A percentile compares a stretch with the other conserved stretches of the same genome.
These are phyloP conservation scores for Syncephalastrum contaminatum DNA, from an alignment of 371 early-diverging fungal genomes.

Conservation along the genomic window DNA sequence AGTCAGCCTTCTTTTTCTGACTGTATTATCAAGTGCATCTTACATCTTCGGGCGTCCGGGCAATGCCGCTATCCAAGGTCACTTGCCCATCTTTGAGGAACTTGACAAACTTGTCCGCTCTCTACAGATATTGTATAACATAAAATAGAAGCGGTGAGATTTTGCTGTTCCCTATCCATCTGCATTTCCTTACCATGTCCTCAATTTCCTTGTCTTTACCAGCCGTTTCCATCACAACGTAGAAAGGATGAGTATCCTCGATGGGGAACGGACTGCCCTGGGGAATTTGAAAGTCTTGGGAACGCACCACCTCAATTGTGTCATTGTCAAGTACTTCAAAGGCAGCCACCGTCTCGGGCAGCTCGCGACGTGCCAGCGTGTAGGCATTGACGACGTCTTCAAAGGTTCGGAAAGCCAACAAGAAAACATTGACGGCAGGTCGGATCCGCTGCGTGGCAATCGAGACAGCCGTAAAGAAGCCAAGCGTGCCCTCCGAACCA, in stretches of 20 bases:
- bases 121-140: slow-evolving; percentile 23
- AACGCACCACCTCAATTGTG: slow-evolving; percentile 59
- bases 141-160: too few relatives aligned
- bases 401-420: slow-evolving; percentile 68
- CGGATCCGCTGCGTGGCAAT: slow-evolving; percentile 59
- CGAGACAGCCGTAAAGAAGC: slow-evolving; percentile 88
- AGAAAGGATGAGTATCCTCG: slow-evolving; percentile 61
- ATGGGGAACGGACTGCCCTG: slow-evolving; percentile 54
- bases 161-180: not conserved
- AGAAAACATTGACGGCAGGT: slow-evolving; percentile 60
- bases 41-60: slow-evolving; percentile 35
- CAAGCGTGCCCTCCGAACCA: slow-evolving; percentile 95
- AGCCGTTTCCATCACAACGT: slow-evolving; percentile 87
- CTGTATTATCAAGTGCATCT: too few relatives aligned
- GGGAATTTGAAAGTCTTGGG: slow-evolving; percentile 48
- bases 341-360: slow-evolving; percentile 87
- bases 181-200: slow-evolving; percentile 39
- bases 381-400: slow-evolving; percentile 71
- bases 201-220: slow-evolving; percentile 87
- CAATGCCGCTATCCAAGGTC: slow-evolving; percentile 79
- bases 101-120: slow-evolving; percentile 64
- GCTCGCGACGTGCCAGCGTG: slow-evolving; percentile 58
- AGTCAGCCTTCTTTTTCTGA: not conserved
- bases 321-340: slow-evolving; percentile 91
- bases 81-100: slow-evolving; percentile 51